Conservation (phyloP, 352 stramenopile species). For the Globisporangium paroecandrum region DNA sequence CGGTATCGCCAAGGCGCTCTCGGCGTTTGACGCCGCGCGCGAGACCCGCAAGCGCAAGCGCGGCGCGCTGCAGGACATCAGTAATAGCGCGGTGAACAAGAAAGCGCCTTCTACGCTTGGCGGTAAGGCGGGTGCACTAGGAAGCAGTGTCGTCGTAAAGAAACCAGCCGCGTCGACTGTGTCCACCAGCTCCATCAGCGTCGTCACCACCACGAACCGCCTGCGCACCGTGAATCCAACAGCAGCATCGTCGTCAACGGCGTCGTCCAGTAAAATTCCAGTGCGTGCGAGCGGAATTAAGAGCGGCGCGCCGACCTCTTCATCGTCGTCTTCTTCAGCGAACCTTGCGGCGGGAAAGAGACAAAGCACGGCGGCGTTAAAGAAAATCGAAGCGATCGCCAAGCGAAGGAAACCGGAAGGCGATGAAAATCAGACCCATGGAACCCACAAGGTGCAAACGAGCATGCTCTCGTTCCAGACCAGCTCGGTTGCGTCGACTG, state of each 20-base stretch:
- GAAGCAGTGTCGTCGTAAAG: constrained; percentile 15
- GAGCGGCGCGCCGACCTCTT: not conserved
- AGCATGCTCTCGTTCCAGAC: constrained; percentile 68
- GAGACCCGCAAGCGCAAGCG: constrained; percentile 73
- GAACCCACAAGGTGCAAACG: constrained; percentile 55
- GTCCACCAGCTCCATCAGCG: constrained; percentile 13
- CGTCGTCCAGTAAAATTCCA: constrained; percentile 9
- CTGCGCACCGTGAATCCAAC: constrained; percentile 11
- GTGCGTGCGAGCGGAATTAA: constrained; percentile 2
- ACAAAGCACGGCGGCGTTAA: constrained; percentile 3
- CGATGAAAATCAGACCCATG: constrained; percentile 27
- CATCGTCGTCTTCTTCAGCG: constrained; percentile 2
- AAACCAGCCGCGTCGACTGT: constrained; percentile 13
- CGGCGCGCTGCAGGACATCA: constrained; percentile 78
- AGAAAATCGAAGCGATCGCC: constrained; percentile 24
- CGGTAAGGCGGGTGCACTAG: constrained; percentile 18
- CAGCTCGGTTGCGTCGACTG: constrained; percentile 11
- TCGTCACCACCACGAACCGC: constrained; percentile 18
- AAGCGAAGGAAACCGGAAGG: constrained; percentile 51
- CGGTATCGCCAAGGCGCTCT: constrained; percentile 17
- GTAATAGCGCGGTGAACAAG: constrained; percentile 48
- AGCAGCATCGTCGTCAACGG: not conserved
- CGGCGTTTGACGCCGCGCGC: constrained; percentile 16
- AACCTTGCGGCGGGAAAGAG: constrained; percentile 8
- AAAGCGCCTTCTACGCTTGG: constrained; percentile 21